Conservation (phyloP, 768 basidiomycete genomes). For the Mycena venus region DNA sequence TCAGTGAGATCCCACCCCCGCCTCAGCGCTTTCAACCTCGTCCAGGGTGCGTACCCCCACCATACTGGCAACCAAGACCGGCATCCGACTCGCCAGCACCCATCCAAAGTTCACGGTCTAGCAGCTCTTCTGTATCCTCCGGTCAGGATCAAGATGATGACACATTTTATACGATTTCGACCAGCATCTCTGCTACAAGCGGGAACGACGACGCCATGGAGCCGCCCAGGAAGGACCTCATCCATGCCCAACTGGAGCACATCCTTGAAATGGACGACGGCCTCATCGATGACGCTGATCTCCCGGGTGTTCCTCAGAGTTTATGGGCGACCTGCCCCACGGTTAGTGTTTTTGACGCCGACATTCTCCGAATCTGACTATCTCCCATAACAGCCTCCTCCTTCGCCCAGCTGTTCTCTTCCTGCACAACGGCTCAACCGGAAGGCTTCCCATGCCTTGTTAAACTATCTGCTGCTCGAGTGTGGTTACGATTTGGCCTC, state of each 20-base stretch:
- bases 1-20: too few species aligned
- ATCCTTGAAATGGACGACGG: conserved; percentile 16
- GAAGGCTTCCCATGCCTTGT: conserved; percentile 6
- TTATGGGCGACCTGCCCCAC: conserved; percentile 26
- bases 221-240: background rate
- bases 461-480: conserved; percentile 28
- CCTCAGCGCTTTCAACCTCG: conserved; percentile 24
- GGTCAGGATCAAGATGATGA: conserved; percentile 12
- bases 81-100: background rate
- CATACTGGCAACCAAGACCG: conserved; percentile 11
- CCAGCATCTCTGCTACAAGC: conserved; percentile 7
- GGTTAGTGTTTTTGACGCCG: conserved; percentile 1
- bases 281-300: background rate
- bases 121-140: background rate
- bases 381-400: conserved; percentile 11
- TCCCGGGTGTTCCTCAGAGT: conserved; percentile 11
- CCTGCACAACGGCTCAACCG: background rate
- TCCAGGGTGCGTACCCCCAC: conserved; percentile 7
- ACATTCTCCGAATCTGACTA: background rate
- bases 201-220: background rate
- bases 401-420: conserved; percentile 12
- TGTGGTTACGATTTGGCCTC: conserved; percentile 28
- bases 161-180: conserved; percentile 7
- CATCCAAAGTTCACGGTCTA: background rate
- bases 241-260: conserved; percentile 18